Conservation (phyloP, 768 basidiomycete species). For the Leccinum subgranulosum region DNA sequence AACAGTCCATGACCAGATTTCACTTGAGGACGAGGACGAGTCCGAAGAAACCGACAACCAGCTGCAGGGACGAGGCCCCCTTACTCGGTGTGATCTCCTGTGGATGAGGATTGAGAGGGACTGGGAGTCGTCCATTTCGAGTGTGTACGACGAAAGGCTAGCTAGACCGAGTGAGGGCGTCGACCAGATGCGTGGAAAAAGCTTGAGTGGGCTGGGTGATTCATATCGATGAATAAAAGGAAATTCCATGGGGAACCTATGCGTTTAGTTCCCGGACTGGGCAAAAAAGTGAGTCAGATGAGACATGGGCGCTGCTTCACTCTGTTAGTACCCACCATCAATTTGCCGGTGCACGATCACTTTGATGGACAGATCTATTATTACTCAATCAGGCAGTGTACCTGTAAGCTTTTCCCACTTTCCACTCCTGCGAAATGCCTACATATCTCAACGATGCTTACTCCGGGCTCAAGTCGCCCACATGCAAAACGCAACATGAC, state of each 20-base stretch:
- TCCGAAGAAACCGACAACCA: conserved; percentile 17
- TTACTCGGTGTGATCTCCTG: conserved; percentile 17
- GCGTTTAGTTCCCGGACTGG: conserved; percentile 1
- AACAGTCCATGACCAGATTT: conserved; percentile 19
- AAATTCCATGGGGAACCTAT: neutral
- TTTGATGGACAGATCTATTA: neutral
- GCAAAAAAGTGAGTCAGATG: neutral
- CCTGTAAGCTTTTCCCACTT: neutral
- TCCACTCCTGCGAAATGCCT: neutral
- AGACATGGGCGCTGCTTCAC: conserved; percentile 12
- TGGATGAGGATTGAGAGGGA: conserved; percentile 4
- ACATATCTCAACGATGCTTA: neutral
- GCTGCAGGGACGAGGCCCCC: conserved; percentile 31
- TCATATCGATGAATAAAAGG: conserved; percentile 23
- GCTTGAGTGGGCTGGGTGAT: conserved; percentile 1
- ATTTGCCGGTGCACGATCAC: conserved; percentile 13
- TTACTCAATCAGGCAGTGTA: neutral
- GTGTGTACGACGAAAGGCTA: neutral
- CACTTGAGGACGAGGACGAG: conserved; percentile 12
- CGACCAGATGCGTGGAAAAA: conserved; percentile 1
- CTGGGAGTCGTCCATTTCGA: conserved; percentile 12
- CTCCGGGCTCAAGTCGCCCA: neutral
- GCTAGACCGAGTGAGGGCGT: neutral
- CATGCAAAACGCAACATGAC: neutral
- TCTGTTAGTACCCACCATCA: conserved; percentile 13